These are phyloP conservation scores for Periconia sp. DNA, from an alignment of 2,329 filamentous ascomycete genomes.

Conservation along the genomic window DNA sequence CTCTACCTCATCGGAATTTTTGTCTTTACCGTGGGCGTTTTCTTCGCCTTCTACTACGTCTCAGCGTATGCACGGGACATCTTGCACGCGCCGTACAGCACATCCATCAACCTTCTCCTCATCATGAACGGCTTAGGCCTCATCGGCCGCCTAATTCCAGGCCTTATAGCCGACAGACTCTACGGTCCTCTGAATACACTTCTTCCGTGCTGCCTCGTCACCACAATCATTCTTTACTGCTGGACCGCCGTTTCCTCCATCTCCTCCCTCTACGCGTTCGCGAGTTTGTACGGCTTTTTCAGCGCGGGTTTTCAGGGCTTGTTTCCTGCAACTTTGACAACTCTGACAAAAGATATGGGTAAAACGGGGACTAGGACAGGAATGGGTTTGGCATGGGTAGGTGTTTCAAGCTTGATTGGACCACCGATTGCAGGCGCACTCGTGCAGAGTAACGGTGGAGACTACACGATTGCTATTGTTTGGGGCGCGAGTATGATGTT, in stretches of 20 bases:
- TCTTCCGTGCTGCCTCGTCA: constrained; percentile 52
- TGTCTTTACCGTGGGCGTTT: constrained; percentile 38
- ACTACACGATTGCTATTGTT: constrained; percentile 49
- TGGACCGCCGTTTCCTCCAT: constrained; percentile 56
- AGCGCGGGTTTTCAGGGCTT: constrained; percentile 49
- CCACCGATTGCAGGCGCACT: constrained; percentile 52
- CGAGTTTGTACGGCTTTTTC: constrained; percentile 49
- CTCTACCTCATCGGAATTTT: constrained; percentile 41
- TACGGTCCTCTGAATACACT: constrained; percentile 60
- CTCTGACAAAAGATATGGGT: constrained; percentile 50
- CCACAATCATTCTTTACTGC: constrained; percentile 54
- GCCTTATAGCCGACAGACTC: constrained; percentile 55
- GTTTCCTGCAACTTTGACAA: constrained; percentile 47
- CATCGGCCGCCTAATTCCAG: constrained; percentile 56
- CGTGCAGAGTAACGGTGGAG: constrained; percentile 44
- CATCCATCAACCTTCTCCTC: constrained; percentile 58
- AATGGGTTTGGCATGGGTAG: constrained; percentile 51
- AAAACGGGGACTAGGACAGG: constrained; percentile 52
- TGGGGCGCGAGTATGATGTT: constrained; percentile 39
- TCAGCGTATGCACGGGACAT: constrained; percentile 44
- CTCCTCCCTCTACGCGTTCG: constrained; percentile 47
- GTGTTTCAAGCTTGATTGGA: constrained; percentile 48
- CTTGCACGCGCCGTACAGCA: constrained; percentile 51
- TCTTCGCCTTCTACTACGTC: constrained; percentile 52
- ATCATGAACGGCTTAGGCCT: constrained; percentile 61